Conservation (phyloP, 176 grass and related monocot genomes). For the Hordeum marinum region DNA sequence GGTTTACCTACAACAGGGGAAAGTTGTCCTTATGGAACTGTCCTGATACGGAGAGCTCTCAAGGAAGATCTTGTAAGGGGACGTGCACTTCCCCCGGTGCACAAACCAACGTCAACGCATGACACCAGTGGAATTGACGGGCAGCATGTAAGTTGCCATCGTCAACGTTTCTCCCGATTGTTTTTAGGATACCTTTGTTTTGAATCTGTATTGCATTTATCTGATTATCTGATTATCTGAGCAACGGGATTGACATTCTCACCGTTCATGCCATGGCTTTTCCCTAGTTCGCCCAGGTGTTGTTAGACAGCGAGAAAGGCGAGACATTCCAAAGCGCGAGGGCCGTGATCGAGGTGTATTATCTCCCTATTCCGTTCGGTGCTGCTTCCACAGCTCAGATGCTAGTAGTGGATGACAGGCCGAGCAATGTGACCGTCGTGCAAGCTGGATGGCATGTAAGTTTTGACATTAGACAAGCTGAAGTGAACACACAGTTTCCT, state of each 20-base stretch:
- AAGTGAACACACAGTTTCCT: background rate
- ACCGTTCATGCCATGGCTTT: background rate
- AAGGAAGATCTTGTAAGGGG: background rate
- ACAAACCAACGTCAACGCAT: background rate
- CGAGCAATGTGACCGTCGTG: background rate
- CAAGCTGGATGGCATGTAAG: conserved; percentile 15
- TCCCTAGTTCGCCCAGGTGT: background rate
- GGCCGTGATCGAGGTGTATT: background rate
- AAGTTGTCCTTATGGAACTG: conserved; percentile 9
- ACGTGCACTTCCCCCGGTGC: background rate
- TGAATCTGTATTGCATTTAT: background rate
- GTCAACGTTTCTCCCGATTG: background rate
- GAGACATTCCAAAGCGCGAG: background rate
- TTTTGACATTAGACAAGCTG: background rate
- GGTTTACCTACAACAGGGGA: background rate
- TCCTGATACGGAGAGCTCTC: background rate
- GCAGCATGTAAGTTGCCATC: background rate
- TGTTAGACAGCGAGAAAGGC: background rate
- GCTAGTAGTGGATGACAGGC: background rate
- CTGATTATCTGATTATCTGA: background rate
- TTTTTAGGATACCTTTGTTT: background rate
- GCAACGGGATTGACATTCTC: background rate
- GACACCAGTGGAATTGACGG: background rate
- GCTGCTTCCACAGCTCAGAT: background rate
- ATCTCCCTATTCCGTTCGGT: background rate